Base-by-base conservation (phyloP, 2,329 filamentous ascomycete genomes). In the Fusarium sp. region DNA sequence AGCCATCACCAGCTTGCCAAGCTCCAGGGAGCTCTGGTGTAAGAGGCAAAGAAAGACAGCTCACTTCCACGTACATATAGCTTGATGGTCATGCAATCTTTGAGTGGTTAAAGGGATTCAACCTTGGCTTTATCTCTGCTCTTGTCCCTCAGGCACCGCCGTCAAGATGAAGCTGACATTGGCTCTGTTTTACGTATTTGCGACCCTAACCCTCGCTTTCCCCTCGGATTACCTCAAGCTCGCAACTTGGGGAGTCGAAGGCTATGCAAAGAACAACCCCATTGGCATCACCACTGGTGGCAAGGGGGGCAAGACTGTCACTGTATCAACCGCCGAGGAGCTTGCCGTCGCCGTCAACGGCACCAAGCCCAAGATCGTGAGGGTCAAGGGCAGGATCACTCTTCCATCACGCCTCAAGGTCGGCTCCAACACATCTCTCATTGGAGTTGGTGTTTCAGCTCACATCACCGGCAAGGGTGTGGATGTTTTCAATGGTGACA, bases 251-350 rank as follows among this genome's bases (percentile, higher is more conserved):
- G 67, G 61, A 2, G 48, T 70, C 9, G 66, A 69, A 19, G 66
- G 66, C 2, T 71, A 71, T 25, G 74, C 74, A 0, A 72, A 71
- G 29, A 65, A 75, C 36, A 77, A 77, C 50, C 75, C 76, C 1
- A 63, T 77, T 27, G 76, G 75, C 4, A 49, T 61, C 4, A 79
- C 77, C 3, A 79, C 75, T 0, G 76, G 77, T 6, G 77, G 77
- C 11, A 67, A 71, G 31, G 76, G 80, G 6, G 85, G 75, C 43
- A 79, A 80, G 9, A 83, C 78, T 0, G 78, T 81, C 8, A 78
- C 78, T 2, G 75, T 79, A 25, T 79, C 68, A 10, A 80, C 75
- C 8, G 75, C 73, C 3, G 76, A 74, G 46, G 74, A 78, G 38
- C 76, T 84, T 37, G 70, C 74, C 8, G 71, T 76, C 0, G 82